Percentiles rank a stretch among this genome's conserved stretches.
phyloP scores from a whole-genome alignment of 75 land plant species.

The Selaginella moellendorffii region DNA sequence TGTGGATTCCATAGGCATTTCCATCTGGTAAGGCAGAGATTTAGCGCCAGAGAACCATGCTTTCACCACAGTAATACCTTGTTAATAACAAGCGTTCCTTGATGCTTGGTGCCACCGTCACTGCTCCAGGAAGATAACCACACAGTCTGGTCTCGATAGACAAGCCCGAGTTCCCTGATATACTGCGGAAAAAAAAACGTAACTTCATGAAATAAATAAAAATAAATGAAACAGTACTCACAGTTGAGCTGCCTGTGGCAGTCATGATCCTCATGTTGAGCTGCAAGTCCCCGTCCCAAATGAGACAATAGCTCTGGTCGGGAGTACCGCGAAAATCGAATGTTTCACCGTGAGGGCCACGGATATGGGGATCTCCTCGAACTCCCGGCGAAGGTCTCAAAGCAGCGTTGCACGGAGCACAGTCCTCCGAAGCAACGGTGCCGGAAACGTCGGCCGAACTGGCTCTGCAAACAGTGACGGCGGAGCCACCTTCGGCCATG shows the following conservation, averaged over 20 bases:
- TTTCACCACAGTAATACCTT: not conserved
- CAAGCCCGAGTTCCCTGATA: constrained; percentile 3
- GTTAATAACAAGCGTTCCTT: not conserved
- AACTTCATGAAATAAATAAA: not conserved
- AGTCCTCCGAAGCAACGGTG: not conserved
- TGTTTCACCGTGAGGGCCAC: constrained; percentile 5
- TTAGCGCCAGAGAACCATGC: not conserved
- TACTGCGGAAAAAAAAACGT: constrained; percentile 6
- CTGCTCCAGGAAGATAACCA: not conserved
- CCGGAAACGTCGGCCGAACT: not conserved
- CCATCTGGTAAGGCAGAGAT: not conserved
- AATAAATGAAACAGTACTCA: not conserved
- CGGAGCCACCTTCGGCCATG: not conserved
- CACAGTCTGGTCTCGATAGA: not conserved
- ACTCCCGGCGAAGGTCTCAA: not conserved
- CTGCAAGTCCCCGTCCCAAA: not conserved
- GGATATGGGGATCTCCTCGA: constrained; percentile 6
- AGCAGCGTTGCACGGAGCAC: not conserved
- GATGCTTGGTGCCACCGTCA: not conserved
- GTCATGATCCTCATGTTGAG: constrained; percentile 10
- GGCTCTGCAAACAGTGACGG: not conserved
- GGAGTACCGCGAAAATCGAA: constrained; percentile 4
- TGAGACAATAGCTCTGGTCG: constrained; percentile 1
- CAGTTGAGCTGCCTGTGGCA: not conserved
- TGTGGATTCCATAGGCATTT: not conserved